Percentiles rank a stretch among this genome's conserved stretches.
Conservation (phyloP, 2,329 filamentous ascomycete genomes). For the Aureobasidium pullulans region DNA sequence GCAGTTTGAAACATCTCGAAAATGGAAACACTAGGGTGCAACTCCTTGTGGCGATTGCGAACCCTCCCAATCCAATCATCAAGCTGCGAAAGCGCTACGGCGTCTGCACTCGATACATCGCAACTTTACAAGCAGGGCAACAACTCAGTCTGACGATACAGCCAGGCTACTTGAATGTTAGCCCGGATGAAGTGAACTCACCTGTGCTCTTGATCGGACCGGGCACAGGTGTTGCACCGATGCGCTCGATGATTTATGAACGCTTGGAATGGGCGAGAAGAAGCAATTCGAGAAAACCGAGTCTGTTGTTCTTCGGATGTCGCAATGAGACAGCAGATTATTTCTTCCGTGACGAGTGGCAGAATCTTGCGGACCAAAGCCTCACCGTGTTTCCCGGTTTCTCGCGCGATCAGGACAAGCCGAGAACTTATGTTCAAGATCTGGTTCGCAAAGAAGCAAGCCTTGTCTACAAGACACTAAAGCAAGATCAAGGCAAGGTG, state of each 20-base stretch:
- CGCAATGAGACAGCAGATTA: constrained; percentile 69
- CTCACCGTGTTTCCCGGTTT: constrained; percentile 58
- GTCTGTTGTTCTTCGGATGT: constrained; percentile 75
- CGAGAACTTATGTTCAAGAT: constrained; percentile 64
- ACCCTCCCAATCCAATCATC: constrained; percentile 57
- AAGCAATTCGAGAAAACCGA: constrained; percentile 15
- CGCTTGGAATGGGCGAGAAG: constrained; percentile 40
- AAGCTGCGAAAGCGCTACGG: constrained; percentile 85
- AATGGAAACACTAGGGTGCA: constrained; percentile 24
- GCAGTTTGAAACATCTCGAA: constrained; percentile 30
- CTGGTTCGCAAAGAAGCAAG: constrained; percentile 45
- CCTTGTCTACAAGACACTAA: constrained; percentile 46
- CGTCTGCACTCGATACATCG: constrained; percentile 82
- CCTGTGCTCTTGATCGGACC: constrained; percentile 75
- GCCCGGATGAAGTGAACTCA: constrained; percentile 37
- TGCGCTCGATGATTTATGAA: constrained; percentile 73
- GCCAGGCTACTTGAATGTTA: constrained; percentile 45
- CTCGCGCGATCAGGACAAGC: constrained; percentile 57
- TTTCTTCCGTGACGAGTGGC: constrained; percentile 76
- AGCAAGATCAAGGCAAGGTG: constrained; percentile 45
- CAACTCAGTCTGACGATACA: constrained; percentile 52
- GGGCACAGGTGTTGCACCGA: constrained; percentile 79
- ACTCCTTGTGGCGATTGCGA: constrained; percentile 29
- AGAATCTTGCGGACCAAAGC: constrained; percentile 34
- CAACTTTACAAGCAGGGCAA: constrained; percentile 52